These are phyloP conservation scores for Prunus kanzakura DNA, from an alignment of 306 rosid genomes.

Conservation along the genomic window DNA sequence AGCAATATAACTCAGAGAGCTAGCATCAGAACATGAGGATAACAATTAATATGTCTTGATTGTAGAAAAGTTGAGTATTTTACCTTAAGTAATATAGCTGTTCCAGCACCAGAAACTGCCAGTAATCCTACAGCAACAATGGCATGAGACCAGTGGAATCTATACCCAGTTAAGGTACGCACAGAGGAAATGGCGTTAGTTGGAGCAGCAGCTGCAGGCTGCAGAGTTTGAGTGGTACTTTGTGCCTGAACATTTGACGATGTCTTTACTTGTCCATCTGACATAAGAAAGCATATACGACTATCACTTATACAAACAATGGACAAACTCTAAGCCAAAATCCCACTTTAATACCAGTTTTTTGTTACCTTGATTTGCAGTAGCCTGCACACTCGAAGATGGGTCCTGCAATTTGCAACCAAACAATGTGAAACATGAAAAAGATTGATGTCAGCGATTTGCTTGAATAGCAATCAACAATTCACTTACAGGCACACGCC, in stretches of 20 bases:
- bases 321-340: constrained; percentile 21
- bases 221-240: constrained; percentile 46
- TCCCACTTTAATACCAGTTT: background rate
- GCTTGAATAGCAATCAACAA: background rate
- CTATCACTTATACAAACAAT: constrained; percentile 12
- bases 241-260: constrained; percentile 52
- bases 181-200: constrained; percentile 33
- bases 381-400: constrained; percentile 59
- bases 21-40: constrained; percentile 18
- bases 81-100: constrained; percentile 79
- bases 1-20: constrained; percentile 11
- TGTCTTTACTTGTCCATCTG: constrained; percentile 56
- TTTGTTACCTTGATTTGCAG: constrained; percentile 60
- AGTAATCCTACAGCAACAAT: constrained; percentile 66
- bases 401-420: constrained; percentile 59
- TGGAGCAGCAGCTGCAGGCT: constrained; percentile 50
- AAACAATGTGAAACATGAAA: constrained; percentile 6
- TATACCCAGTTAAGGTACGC: constrained; percentile 39
- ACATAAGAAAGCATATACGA: constrained; percentile 23
- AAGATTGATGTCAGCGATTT: constrained; percentile 4
- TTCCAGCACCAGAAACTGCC: constrained; percentile 83
- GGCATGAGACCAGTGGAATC: constrained; percentile 89
- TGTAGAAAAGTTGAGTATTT: constrained; percentile 5
- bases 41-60: constrained; percentile 6
- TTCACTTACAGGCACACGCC: constrained; percentile 76